Evolutionary conservation across 1,139 yeast species (phyloP), one percentile per base, ranked within the genome.

Genomic region (Geotrichum australiense): DNA sequence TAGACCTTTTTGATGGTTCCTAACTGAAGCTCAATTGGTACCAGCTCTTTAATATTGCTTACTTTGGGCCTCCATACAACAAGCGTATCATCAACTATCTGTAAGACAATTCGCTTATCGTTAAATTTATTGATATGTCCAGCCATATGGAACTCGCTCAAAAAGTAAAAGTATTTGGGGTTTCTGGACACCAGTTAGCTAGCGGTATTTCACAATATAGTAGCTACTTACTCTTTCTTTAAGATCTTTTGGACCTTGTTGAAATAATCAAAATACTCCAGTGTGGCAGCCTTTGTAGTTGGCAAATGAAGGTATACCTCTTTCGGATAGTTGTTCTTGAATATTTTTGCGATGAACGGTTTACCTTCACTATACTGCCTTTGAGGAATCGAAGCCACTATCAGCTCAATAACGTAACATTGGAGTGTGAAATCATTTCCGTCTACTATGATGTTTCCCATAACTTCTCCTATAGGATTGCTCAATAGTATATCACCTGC

Each of bases 331-430:
- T 32, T 25, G 3, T 41, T 28, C 14, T 28, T 31, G 29, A 42
- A 45, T 3, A 41, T 12, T 8, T 27, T 36, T 3, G 43, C 20
- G 14, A 45, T 28, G 21, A 45, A 45, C 2, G 47, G 42, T 4
- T 30, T 39, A 4, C 45, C 45, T 12, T 26, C 24, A 15, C 42
- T 45, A 24, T 38, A 35, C 12, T 31, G 36, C 11, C 45, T 18
- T 7, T 35, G 41, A 6, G 47, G 47, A 10, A 41, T 38, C 8
- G 41, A 19, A 5, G 22, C 18, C 19, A 29, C 29, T 8, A 45
- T 14, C 5, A 45, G 33, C 18, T 45, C 43, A 18, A 39, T 41
- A 19, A 41, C 39, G 15, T 35, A 45, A 27, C 45, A 41, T 25
- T 45, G 42, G 10, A 45, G 33, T 3, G 45, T 28, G 12, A 45